A percentile compares a stretch with the other conserved stretches of the same genome.
These are phyloP conservation scores for Pseudogymnoascus verrucosus DNA, from an alignment of 2,329 filamentous ascomycete species.

Conservation along the genomic window DNA sequence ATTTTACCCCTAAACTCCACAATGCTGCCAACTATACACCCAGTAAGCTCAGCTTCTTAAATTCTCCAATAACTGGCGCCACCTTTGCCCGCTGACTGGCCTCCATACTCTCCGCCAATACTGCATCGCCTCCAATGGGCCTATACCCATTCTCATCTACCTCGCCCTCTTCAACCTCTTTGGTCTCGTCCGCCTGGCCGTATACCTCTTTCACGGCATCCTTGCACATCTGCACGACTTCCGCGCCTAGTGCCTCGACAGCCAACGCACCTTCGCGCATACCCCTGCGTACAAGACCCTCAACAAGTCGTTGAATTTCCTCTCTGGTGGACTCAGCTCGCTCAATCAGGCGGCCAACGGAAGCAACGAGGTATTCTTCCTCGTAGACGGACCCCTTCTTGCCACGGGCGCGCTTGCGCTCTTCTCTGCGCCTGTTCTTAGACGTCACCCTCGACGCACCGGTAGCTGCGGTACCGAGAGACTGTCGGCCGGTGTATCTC, in stretches of 20 bases:
- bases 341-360: constrained; percentile 73
- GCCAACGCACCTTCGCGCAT: constrained; percentile 85
- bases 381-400: constrained; percentile 98
- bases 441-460: constrained; percentile 70
- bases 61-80: constrained; percentile 26
- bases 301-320: constrained; percentile 68
- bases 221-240: constrained; percentile 64
- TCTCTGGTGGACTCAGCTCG: constrained; percentile 64
- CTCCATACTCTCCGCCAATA: constrained; percentile 27
- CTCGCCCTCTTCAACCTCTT: constrained; percentile 20
- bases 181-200: constrained; percentile 26
- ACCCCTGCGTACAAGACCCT: constrained; percentile 65
- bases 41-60: constrained; percentile 38
- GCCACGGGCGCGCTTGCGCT: constrained; percentile 87
- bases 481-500: constrained; percentile 70
- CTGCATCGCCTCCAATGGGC: constrained; percentile 26
- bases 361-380: constrained; percentile 92
- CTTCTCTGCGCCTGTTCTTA: constrained; percentile 82
- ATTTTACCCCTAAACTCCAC: constrained; percentile 8
- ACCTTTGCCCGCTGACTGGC: constrained; percentile 24
- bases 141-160: constrained; percentile 23
- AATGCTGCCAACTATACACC: constrained; percentile 14
- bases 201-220: constrained; percentile 66
- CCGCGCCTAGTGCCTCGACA: constrained; percentile 63
- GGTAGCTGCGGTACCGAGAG: constrained; percentile 61